Base-by-base conservation (phyloP, 1,139 yeast genomes). In the Zygoascus meyerae region DNA sequence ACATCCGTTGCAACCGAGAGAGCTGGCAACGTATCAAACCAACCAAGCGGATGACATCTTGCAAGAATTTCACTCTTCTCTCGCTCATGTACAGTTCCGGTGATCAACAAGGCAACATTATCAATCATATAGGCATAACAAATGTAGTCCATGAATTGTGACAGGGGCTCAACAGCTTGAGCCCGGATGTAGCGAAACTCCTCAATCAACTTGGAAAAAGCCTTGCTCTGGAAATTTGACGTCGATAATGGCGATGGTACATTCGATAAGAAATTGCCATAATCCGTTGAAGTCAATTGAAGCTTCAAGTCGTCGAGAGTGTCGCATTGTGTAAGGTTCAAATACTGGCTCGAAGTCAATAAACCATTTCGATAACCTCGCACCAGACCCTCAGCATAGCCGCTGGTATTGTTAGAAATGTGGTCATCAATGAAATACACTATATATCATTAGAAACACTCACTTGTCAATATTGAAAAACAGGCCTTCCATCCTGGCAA, bases 121-220 rank as follows among this genome's bases (percentile, higher is more conserved):
- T 94, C 98, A 64, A 94, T 94, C 99, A 94, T 94, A 70, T 94
- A 94, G 10, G 97, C 95, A 65, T 89, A 92, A 40, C 94, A 83
- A 62, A 94, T 87, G 66, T 72, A 94, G 65, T 94, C 95, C 78
- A 94, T 75, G 63, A 90, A 89, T 64, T 81, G 78, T 42, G 87
- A 72, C 59, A 90, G 71, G 35, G 82, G 84, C 50, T 90, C 92
- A 34, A 84, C 81, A 1, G 96, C 81, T 66, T 92, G 95, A 36
- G 86, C 78, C 53, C 84, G 79, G 51, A 94, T 74, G 66, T 89
- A 92, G 54, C 85, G 81, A 68, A 89, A 94, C 65, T 92, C 95
- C 44, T 79, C 80, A 60, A 81, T 83, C 52, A 92, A 72, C 65
- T 85, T 87, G 55, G 75, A 76, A 21, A 84, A 77, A 45, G 95